These are phyloP conservation scores for Paulownia fortunei DNA, from an alignment of 257 asterid genomes.

Conservation along the genomic window DNA sequence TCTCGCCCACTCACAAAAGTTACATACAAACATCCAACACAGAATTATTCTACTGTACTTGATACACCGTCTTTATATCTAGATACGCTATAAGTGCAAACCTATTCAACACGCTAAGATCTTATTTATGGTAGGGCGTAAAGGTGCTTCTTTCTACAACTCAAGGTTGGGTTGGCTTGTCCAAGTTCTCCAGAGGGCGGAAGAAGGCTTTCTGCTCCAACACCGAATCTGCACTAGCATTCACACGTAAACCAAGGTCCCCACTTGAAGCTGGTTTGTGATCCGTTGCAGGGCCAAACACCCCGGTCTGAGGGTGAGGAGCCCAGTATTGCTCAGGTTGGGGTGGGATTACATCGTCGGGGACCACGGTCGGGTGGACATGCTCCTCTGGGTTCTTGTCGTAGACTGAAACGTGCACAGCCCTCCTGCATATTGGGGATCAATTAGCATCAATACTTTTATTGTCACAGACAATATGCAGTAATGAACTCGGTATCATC, in stretches of 20 bases:
- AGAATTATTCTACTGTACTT: slow-evolving; percentile 22
- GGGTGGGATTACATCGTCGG: slow-evolving; percentile 59
- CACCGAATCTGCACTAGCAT: slow-evolving; percentile 46
- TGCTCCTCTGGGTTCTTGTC: slow-evolving; percentile 85
- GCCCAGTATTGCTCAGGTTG: slow-evolving; percentile 69
- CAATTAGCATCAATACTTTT: background rate
- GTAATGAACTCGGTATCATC: background rate
- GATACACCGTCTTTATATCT: background rate
- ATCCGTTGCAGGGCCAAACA: slow-evolving; percentile 73
- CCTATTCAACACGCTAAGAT: slow-evolving; percentile 10
- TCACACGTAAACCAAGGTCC: slow-evolving; percentile 32
- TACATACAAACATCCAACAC: slow-evolving; percentile 2
- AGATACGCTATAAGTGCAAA: background rate
- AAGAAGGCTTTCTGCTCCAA: slow-evolving; percentile 87
- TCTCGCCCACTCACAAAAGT: slow-evolving; percentile 16
- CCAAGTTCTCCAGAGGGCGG: slow-evolving; percentile 88
- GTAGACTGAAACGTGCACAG: slow-evolving; percentile 71
- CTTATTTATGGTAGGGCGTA: slow-evolving; percentile 30
- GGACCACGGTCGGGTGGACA: slow-evolving; percentile 52
- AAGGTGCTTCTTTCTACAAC: background rate
- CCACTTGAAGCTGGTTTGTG: slow-evolving; percentile 33
- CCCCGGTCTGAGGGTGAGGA: slow-evolving; percentile 90
- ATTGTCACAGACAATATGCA: background rate
- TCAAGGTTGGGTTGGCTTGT: slow-evolving; percentile 63
- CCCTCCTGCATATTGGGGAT: slow-evolving; percentile 54